Percentiles rank a stretch among this genome's conserved stretches.
Evolutionary conservation across 2,329 filamentous ascomycete species (phyloP).

Genomic region (Penicillium sp.): DNA sequence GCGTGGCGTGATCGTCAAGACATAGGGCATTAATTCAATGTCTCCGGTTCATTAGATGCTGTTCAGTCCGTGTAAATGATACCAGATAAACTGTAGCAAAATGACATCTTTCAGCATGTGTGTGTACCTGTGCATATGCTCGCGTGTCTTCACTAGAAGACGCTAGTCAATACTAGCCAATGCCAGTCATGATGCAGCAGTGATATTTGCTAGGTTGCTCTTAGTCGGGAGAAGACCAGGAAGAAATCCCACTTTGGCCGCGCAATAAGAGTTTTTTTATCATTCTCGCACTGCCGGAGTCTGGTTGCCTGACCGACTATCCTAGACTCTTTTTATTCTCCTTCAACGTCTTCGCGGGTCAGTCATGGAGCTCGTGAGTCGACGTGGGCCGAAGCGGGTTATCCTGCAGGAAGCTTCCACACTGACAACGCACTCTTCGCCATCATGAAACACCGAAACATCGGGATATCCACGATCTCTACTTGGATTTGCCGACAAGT

Average conservation of each 20-base stretch:
- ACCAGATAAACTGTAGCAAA: background rate
- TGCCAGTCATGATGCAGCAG: background rate
- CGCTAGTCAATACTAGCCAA: background rate
- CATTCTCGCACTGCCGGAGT: background rate
- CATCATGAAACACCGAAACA: background rate
- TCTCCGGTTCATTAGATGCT: conserved; percentile 9
- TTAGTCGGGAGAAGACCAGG: background rate
- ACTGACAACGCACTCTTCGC: background rate
- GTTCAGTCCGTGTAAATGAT: background rate
- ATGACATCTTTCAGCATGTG: too few relatives aligned
- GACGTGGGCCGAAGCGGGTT: background rate
- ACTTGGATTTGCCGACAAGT: background rate
- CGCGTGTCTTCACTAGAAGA: background rate
- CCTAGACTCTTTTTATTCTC: background rate
- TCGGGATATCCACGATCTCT: background rate
- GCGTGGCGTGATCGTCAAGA: conserved; percentile 21
- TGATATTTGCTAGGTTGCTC: background rate
- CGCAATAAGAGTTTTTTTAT: background rate
- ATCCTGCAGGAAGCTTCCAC: conserved; percentile 3
- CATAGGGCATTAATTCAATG: conserved; percentile 18
- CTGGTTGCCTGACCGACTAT: background rate
- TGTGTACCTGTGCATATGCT: too few relatives aligned
- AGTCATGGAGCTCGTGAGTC: background rate
- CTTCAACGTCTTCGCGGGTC: background rate
- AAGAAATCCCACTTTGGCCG: background rate